phyloP scores from a whole-genome alignment of 108 stramenopile species.

The Chaetoceros muelleri region DNA sequence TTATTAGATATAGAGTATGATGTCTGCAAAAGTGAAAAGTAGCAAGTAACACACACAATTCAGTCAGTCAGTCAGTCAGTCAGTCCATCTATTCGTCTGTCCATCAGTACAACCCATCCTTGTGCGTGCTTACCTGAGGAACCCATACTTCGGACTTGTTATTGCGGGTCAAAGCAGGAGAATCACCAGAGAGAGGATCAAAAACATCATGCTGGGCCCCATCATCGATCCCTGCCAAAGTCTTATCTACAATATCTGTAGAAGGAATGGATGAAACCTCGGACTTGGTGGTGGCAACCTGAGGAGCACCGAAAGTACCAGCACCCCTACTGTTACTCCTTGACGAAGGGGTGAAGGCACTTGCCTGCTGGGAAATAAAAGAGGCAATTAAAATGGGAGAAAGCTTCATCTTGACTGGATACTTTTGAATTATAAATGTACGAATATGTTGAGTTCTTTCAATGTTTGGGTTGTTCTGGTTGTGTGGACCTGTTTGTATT shows the following conservation, averaged over 20 bases:
- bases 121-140: conserved; percentile 37
- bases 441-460: too few relatives aligned
- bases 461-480: too few relatives aligned
- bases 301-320: background rate
- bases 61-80: background rate
- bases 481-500: too few relatives aligned
- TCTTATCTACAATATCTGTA: conserved; percentile 48
- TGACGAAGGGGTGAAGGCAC: background rate
- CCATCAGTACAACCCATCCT: background rate
- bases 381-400: background rate
- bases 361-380: background rate
- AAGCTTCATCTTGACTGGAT: too few relatives aligned
- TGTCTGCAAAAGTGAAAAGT: background rate
- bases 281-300: background rate
- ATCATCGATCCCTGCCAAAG: conserved; percentile 52
- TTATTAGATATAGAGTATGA: background rate
- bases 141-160: conserved; percentile 74
- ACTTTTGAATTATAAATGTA: too few relatives aligned
- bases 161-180: conserved; percentile 40
- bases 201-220: conserved; percentile 31
- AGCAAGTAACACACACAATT: background rate
- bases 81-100: background rate
- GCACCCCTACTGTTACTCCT: background rate
- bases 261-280: background rate
- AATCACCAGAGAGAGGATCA: conserved; percentile 57